A percentile compares a stretch with the other conserved stretches of the same genome.
Evolutionary conservation across 257 asterid species (phyloP).

Genomic region (Solanum sejunctum): DNA sequence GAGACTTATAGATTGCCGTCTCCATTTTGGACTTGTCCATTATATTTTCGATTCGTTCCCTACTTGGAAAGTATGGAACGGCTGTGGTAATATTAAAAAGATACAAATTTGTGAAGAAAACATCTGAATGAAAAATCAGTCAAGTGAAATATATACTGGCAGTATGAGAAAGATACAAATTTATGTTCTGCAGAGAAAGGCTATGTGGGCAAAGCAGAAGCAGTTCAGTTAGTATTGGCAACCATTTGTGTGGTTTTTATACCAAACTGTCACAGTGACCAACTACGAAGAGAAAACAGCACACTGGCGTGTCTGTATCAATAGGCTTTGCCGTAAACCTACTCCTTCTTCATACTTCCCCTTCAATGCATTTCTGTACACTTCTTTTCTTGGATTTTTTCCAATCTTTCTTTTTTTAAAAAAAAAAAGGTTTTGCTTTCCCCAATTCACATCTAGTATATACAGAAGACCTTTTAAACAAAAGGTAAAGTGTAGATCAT

Average conservation of each 20-base stretch:
- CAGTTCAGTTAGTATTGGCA: not conserved
- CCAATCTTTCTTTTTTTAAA: too few species aligned
- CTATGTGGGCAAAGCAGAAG: not conserved
- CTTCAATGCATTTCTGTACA: too few species aligned
- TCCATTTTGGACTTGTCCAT: too few species aligned
- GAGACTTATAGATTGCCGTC: too few species aligned
- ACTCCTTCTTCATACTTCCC: too few species aligned
- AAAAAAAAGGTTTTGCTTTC: not conserved
- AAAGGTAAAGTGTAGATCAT: not conserved
- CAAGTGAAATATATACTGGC: not conserved
- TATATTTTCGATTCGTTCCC: too few species aligned
- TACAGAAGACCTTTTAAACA: not conserved
- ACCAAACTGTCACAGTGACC: not conserved
- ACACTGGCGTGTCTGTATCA: not conserved
- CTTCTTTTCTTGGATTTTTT: too few species aligned
- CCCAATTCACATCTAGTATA: not conserved
- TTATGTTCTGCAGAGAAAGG: not conserved
- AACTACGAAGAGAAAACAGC: not conserved
- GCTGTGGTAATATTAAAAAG: too few species aligned
- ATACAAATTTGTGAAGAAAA: constrained; percentile 12
- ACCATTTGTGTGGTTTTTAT: not conserved
- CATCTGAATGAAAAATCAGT: constrained; percentile 6
- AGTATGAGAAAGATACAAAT: not conserved
- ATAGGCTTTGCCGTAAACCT: not conserved
- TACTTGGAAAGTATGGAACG: too few species aligned